Conservation (phyloP, 73 alveolate species). For the Tetrahymena thermophila region DNA sequence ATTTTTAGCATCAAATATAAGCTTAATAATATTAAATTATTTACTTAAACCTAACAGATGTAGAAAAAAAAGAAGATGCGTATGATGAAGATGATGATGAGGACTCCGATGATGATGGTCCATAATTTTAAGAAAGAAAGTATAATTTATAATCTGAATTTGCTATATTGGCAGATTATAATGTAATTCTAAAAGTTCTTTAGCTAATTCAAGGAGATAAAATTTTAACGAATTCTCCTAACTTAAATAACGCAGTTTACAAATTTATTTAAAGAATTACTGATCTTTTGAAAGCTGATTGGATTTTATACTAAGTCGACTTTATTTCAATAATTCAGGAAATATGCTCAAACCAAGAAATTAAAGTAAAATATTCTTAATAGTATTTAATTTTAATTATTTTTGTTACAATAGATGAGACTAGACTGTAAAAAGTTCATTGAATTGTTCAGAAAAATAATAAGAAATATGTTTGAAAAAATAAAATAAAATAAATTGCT, state of each 20-base stretch:
- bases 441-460: slow-evolving; percentile 33
- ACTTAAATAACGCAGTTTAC: slow-evolving; percentile 8
- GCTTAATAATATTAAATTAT: background rate
- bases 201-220: slow-evolving; percentile 20
- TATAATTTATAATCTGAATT: slow-evolving; percentile 23
- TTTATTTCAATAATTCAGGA: slow-evolving; percentile 42
- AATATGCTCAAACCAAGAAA: slow-evolving; percentile 23
- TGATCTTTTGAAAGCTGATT: slow-evolving; percentile 54
- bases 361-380: background rate
- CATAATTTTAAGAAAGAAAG: slow-evolving; percentile 31
- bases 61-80: slow-evolving; percentile 8
- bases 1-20: background rate
- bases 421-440: slow-evolving; percentile 23
- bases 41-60: background rate
- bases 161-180: slow-evolving; percentile 25
- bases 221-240: slow-evolving; percentile 11
- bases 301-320: slow-evolving; percentile 69
- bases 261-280: slow-evolving; percentile 48
- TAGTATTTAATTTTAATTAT: background rate
- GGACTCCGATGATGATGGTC: slow-evolving; percentile 14
- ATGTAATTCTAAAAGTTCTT: slow-evolving; percentile 7
- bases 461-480: slow-evolving; percentile 43
- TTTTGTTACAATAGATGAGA: background rate
- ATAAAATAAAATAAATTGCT: slow-evolving; percentile 49
- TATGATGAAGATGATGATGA: slow-evolving; percentile 33